Conservation (phyloP, 441 rosid genomes). For the Corymbia citriodora region DNA sequence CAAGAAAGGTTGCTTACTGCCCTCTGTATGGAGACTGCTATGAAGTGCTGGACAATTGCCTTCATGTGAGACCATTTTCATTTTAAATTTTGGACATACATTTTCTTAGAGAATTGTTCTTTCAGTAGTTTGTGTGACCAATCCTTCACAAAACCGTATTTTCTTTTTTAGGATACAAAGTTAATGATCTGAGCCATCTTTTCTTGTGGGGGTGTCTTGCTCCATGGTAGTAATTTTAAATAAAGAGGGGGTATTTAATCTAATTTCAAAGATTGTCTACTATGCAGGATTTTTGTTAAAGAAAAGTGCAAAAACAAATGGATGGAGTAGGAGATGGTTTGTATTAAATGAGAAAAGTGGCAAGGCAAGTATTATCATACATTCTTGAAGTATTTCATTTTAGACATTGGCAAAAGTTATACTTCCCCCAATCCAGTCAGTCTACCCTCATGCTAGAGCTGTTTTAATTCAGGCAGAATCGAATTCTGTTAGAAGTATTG, state of each 20-base stretch:
- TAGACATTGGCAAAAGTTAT: neutral
- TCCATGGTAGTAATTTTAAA: neutral
- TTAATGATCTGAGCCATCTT: neutral
- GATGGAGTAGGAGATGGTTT: conserved; percentile 98
- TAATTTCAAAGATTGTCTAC: neutral
- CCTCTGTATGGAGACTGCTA: neutral
- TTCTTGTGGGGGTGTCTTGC: neutral
- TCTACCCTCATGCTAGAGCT: neutral
- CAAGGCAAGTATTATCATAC: conserved; percentile 49
- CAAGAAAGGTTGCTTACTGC: neutral
- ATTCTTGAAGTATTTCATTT: neutral
- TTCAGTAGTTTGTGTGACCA: neutral
- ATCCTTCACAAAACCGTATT: neutral
- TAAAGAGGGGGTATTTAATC: neutral
- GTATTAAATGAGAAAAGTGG: conserved; percentile 94
- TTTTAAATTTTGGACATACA: neutral
- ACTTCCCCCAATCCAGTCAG: neutral
- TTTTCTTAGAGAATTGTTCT: neutral
- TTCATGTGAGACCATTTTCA: neutral
- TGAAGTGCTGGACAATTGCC: neutral
- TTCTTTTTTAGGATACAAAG: neutral
- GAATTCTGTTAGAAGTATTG: neutral
- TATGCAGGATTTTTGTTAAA: conserved; percentile 65
- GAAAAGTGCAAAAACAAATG: conserved; percentile 89
- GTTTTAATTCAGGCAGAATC: neutral